Conservation (phyloP, 495 filamentous ascomycete genomes). For the Penicillium odoratum region DNA sequence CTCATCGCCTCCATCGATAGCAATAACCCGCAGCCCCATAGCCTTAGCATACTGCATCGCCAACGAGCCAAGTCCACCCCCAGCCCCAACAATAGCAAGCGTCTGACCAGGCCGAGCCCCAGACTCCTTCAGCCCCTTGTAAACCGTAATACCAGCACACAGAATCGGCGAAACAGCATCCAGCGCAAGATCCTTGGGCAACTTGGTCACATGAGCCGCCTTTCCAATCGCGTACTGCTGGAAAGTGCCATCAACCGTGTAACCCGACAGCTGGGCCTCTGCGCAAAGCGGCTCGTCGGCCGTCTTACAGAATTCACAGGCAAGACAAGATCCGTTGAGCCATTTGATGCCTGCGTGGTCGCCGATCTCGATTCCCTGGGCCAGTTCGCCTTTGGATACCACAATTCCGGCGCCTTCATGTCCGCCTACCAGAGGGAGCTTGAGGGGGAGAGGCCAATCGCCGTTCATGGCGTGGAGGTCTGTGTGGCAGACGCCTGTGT, state of each 20-base stretch:
- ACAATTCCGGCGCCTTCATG: conserved; percentile 86
- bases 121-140: conserved; percentile 88
- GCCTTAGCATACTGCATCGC: conserved; percentile 84
- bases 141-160: conserved; percentile 86
- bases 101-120: conserved; percentile 70
- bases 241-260: conserved; percentile 79
- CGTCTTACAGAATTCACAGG: conserved; percentile 71
- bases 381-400: conserved; percentile 70
- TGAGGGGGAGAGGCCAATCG: conserved; percentile 78
- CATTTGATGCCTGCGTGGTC: conserved; percentile 80
- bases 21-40: conserved; percentile 79
- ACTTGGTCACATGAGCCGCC: conserved; percentile 71
- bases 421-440: conserved; percentile 82
- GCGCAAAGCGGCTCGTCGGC: conserved; percentile 69
- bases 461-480: conserved; percentile 80
- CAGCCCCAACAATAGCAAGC: conserved; percentile 89
- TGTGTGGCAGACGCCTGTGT: conserved; percentile 88
- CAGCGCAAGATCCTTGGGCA: conserved; percentile 69
- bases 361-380: conserved; percentile 66
- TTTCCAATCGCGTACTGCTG: conserved; percentile 87
- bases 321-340: conserved; percentile 75
- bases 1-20: conserved; percentile 78
- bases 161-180: conserved; percentile 78
- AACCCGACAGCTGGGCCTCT: conserved; percentile 66
- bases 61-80: conserved; percentile 80